These are phyloP conservation scores for Boletus rex-veris DNA, from an alignment of 768 basidiomycete genomes.

Conservation along the genomic window DNA sequence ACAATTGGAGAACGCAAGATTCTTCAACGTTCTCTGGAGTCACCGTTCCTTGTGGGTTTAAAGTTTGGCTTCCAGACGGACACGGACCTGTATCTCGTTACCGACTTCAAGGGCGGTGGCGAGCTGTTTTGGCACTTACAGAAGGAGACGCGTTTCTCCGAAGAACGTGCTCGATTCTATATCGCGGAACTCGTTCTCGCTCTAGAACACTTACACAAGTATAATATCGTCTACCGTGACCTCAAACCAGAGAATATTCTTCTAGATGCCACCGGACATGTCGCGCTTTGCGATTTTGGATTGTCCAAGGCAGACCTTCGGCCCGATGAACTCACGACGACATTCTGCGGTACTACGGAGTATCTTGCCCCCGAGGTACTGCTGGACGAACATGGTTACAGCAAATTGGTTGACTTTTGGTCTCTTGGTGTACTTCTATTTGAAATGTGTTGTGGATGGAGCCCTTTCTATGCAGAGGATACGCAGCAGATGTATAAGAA, in stretches of 20 bases:
- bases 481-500: constrained; percentile 99
- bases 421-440: constrained; percentile 92
- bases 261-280: constrained; percentile 95
- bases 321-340: constrained; percentile 94
- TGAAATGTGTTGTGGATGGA: constrained; percentile 99
- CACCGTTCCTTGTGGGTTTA: constrained; percentile 95
- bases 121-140: constrained; percentile 99
- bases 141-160: constrained; percentile 88
- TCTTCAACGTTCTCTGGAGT: constrained; percentile 87
- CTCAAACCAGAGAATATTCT: constrained; percentile 99
- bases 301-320: constrained; percentile 94
- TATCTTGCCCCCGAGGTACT: constrained; percentile 99
- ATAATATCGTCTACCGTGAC: constrained; percentile 93
- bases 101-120: constrained; percentile 98
- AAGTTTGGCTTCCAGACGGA: constrained; percentile 99
- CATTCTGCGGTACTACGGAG: constrained; percentile 98
- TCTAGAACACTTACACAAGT: constrained; percentile 95
- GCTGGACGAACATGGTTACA: constrained; percentile 96
- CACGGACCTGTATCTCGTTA: constrained; percentile 90
- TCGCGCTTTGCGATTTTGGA: constrained; percentile 98
- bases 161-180: constrained; percentile 94
- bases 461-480: constrained; percentile 98
- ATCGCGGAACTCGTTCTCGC: constrained; percentile 94
- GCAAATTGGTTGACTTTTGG: constrained; percentile 99
- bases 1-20: constrained; percentile 99